phyloP scores from a whole-genome alignment of 441 rosid genomes.

The Corymbia citriodora region DNA sequence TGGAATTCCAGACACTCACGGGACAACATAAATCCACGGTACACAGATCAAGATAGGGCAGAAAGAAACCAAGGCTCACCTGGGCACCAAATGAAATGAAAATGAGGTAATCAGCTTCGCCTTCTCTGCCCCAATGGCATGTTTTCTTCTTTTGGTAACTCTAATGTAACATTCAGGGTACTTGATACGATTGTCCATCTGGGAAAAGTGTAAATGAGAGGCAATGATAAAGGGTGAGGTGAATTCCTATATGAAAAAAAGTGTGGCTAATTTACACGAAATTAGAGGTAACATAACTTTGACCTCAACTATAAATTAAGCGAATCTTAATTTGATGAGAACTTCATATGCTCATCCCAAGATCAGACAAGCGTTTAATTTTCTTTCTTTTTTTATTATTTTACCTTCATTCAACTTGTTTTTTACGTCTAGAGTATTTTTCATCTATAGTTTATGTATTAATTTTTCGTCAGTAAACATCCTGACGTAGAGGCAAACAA shows the following conservation, averaged over 20 bases:
- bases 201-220: constrained; percentile 5
- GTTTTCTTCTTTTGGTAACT: constrained; percentile 51
- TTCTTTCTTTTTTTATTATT: background rate
- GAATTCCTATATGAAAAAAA: background rate
- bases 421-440: background rate
- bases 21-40: background rate
- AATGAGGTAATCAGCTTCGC: constrained; percentile 18
- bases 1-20: background rate
- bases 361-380: background rate
- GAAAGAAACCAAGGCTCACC: constrained; percentile 33
- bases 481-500: background rate
- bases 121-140: constrained; percentile 49
- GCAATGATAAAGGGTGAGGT: background rate
- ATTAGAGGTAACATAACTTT: background rate
- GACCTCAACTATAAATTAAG: background rate
- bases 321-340: background rate
- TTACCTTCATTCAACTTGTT: background rate
- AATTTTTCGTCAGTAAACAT: background rate
- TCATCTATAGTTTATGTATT: background rate
- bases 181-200: constrained; percentile 39
- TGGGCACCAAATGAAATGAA: constrained; percentile 44
- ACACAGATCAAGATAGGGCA: background rate
- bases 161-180: constrained; percentile 46
- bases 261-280: background rate
- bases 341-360: background rate